Evolutionary conservation across 768 basidiomycete species (phyloP), one percentile per base, ranked within the genome.

Genomic region (Inosperma sp.): DNA sequence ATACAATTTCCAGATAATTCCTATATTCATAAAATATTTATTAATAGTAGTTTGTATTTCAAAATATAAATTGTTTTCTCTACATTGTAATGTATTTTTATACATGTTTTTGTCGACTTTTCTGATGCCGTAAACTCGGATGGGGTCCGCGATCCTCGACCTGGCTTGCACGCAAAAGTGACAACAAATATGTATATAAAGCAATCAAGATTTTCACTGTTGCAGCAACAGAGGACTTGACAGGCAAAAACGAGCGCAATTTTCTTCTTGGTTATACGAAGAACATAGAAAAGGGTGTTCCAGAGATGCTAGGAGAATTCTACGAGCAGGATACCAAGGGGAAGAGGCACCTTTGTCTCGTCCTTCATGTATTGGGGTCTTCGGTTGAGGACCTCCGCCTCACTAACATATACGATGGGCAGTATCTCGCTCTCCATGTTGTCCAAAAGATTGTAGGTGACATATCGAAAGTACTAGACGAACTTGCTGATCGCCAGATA

Each of bases 111-210:
- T n/a, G n/a, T n/a, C n/a, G n/a, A n/a, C n/a, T n/a, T n/a, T n/a
- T n/a, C n/a, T n/a, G n/a, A n/a, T n/a, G n/a, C n/a, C 61, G 78
- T 36, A 80, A 81, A 59, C 61, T 81, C 22, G 79, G 79, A 10
- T 76, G 71, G 72, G 74, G 74, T 5, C 67, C 69, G 43, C 73
- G 70, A 55, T 72, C 71, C 3, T 75, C 70, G 1, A 69, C 70
- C 8, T 72, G 72, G 72, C 60, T 70, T 14, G 68, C 57, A 16
- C 48, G 61, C 34, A 62, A 68, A 17, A 45, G 17, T 21, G 7
- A 55, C 10, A 17, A 52, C 17, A 36, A 39, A 5, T 21, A 27
- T n/a, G n/a, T n/a, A 34, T 29, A 44, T n/a, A 14, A 31, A 13
- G 54, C 51, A 9, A 26, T 55, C 16, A 55, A 55, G 37, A 52